Conservation (phyloP, 2,329 filamentous ascomycete species). For the Chaetomium globosum region DNA sequence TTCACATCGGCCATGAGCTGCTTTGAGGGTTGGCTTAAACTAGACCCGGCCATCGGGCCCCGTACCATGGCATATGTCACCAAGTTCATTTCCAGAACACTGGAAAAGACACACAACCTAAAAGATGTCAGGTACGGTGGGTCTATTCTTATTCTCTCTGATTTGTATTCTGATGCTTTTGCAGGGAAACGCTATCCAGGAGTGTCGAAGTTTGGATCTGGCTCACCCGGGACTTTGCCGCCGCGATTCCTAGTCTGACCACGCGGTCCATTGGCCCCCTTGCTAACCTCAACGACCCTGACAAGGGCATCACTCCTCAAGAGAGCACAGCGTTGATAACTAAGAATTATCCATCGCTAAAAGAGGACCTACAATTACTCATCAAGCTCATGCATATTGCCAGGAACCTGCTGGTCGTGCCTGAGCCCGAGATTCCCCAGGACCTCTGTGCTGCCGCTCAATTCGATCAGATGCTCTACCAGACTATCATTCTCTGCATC, state of each 20-base stretch:
- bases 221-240: constrained; percentile 62
- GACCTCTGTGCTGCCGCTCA: constrained; percentile 66
- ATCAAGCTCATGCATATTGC: constrained; percentile 70
- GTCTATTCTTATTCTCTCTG: not conserved
- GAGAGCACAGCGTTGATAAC: constrained; percentile 66
- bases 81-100: constrained; percentile 60
- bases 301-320: constrained; percentile 60
- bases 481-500: constrained; percentile 66
- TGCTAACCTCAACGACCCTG: constrained; percentile 56
- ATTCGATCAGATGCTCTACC: constrained; percentile 68
- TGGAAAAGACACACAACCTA: constrained; percentile 65
- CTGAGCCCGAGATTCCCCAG: constrained; percentile 66
- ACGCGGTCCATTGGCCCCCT: constrained; percentile 61
- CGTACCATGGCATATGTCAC: constrained; percentile 58
- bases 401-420: constrained; percentile 65
- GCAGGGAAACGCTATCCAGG: constrained; percentile 60
- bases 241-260: constrained; percentile 63
- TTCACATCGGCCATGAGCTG: constrained; percentile 64
- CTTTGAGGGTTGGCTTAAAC: constrained; percentile 63
- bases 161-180: constrained; percentile 8
- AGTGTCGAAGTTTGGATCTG: constrained; percentile 69
- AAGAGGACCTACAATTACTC: constrained; percentile 64
- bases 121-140: constrained; percentile 59
- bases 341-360: constrained; percentile 62
- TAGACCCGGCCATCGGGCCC: constrained; percentile 59